Conservation (phyloP, 768 basidiomycete genomes). For the Macrolepiota dolichaula region DNA sequence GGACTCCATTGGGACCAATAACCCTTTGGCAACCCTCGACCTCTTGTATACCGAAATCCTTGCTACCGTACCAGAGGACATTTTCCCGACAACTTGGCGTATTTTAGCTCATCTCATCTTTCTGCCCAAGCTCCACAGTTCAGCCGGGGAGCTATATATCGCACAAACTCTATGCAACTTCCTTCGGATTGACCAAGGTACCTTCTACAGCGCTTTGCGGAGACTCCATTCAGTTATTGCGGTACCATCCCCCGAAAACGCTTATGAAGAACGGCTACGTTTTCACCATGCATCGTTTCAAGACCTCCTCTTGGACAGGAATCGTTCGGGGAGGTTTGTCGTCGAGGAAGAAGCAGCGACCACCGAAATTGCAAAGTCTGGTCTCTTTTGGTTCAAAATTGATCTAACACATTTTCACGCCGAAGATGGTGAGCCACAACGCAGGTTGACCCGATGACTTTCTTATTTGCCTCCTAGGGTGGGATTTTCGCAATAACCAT, state of each 20-base stretch:
- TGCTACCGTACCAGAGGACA: background rate
- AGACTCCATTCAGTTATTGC: background rate
- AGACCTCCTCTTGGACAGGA: background rate
- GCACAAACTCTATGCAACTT: constrained; percentile 3
- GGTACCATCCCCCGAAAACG: background rate
- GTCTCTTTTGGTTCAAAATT: background rate
- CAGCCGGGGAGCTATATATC: too few relatives aligned
- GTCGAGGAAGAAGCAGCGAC: background rate
- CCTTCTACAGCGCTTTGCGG: background rate
- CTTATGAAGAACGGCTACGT: background rate
- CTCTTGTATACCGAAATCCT: background rate
- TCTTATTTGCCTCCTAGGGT: background rate
- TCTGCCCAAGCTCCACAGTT: background rate
- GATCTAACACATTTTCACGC: background rate
- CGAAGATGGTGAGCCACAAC: background rate
- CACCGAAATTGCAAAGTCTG: background rate
- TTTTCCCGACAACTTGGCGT: background rate
- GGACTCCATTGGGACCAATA: background rate
- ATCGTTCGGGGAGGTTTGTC: background rate
- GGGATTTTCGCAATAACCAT: background rate
- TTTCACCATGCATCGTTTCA: constrained; percentile 1
- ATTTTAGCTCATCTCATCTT: background rate
- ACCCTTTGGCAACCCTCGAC: background rate
- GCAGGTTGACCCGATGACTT: too few relatives aligned
- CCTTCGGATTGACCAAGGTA: background rate